phyloP scores from a whole-genome alignment of 2,329 filamentous ascomycete species.

The Phialophora expanda region DNA sequence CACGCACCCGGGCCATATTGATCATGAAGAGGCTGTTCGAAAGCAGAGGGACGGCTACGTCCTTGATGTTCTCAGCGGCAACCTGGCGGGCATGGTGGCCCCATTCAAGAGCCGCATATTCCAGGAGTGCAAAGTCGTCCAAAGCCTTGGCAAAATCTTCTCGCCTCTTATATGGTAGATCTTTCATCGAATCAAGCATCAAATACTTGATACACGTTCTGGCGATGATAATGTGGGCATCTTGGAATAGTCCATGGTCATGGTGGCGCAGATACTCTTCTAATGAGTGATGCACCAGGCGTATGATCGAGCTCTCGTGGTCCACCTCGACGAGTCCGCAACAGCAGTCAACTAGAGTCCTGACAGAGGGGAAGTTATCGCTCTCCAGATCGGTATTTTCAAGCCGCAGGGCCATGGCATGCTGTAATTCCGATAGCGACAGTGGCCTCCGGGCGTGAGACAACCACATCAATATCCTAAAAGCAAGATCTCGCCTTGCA shows the following conservation, averaged over 20 bases:
- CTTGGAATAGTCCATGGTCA: slow-evolving; percentile 43
- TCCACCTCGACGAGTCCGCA: slow-evolving; percentile 46
- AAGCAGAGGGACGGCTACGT: slow-evolving; percentile 30
- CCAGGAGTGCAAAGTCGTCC: slow-evolving; percentile 31
- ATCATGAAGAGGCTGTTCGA: slow-evolving; percentile 27
- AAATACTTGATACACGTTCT: slow-evolving; percentile 37
- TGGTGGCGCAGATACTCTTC: slow-evolving; percentile 45
- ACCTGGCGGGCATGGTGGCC: slow-evolving; percentile 32
- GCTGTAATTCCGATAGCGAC: slow-evolving; percentile 41
- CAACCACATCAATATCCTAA: slow-evolving; percentile 42
- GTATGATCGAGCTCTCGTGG: slow-evolving; percentile 41
- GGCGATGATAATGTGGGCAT: slow-evolving; percentile 41
- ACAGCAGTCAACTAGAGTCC: slow-evolving; percentile 41
- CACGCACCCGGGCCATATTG: slow-evolving; percentile 32
- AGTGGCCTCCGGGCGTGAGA: slow-evolving; percentile 42
- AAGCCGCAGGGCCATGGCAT: slow-evolving; percentile 42
- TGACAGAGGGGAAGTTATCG: slow-evolving; percentile 40
- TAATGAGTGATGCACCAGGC: slow-evolving; percentile 45
- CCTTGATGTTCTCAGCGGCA: slow-evolving; percentile 19
- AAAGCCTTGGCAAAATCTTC: slow-evolving; percentile 22
- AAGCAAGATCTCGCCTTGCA: slow-evolving; percentile 40
- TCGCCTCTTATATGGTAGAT: slow-evolving; percentile 25
- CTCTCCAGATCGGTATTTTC: slow-evolving; percentile 39
- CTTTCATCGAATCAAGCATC: slow-evolving; percentile 24
- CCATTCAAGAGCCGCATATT: slow-evolving; percentile 38